Percentiles rank a stretch among this genome's conserved stretches.
These are phyloP conservation scores for Aspergillus indologenus DNA, from an alignment of 495 filamentous ascomycete genomes.

Conservation along the genomic window DNA sequence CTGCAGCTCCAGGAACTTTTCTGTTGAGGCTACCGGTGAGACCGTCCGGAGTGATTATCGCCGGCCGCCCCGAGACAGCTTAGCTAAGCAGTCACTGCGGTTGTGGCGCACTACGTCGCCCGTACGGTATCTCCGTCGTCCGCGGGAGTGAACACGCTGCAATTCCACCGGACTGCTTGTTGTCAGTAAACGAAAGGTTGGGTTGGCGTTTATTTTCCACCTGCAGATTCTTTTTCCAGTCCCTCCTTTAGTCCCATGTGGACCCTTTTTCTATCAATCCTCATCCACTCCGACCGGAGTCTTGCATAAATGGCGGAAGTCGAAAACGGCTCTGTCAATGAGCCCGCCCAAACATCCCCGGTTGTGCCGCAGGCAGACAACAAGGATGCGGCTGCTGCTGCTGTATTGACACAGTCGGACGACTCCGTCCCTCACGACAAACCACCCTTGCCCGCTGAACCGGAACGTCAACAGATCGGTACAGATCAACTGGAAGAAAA, in stretches of 20 bases:
- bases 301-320: conserved; percentile 47
- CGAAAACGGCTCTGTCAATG: conserved; percentile 35
- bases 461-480: conserved; percentile 30
- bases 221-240: conserved; percentile 10
- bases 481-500: conserved; percentile 22
- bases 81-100: conserved; percentile 1
- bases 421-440: conserved; percentile 33
- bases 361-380: conserved; percentile 29
- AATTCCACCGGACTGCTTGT: conserved; percentile 10
- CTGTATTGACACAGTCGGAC: conserved; percentile 29
- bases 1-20: conserved; percentile 40
- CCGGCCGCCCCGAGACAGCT: conserved; percentile 17
- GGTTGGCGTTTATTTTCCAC: background rate
- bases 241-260: conserved; percentile 37
- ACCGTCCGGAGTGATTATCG: conserved; percentile 21
- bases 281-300: conserved; percentile 36
- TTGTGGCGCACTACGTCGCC: conserved; percentile 9
- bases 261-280: conserved; percentile 25
- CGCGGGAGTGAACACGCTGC: conserved; percentile 29
- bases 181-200: background rate
- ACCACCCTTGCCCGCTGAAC: conserved; percentile 27
- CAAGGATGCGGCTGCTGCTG: conserved; percentile 34
- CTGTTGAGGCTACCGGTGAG: conserved; percentile 47
- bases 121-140: conserved; percentile 16
- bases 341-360: conserved; percentile 32